Percentiles rank a stretch among this genome's conserved stretches.
Conservation (phyloP, 2,329 filamentous ascomycete genomes). For the Fusarium nematophilum region DNA sequence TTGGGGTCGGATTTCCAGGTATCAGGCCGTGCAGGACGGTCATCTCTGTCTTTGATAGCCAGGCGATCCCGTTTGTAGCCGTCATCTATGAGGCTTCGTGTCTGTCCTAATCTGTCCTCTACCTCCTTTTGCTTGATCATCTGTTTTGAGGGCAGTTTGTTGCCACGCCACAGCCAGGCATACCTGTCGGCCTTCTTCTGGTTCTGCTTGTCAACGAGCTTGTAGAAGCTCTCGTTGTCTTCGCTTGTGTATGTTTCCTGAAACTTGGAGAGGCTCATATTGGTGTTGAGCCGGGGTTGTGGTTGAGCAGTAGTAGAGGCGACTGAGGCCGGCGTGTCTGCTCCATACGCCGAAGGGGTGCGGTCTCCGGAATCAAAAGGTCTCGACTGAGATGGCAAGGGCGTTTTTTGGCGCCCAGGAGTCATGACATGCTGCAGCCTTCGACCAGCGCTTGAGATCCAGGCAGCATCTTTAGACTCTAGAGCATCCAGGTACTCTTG, state of each 20-base stretch:
- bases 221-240: constrained; percentile 97
- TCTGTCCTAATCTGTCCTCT: constrained; percentile 62
- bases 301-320: constrained; percentile 52
- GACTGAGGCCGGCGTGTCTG: constrained; percentile 78
- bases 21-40: constrained; percentile 81
- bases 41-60: constrained; percentile 73
- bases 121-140: constrained; percentile 76
- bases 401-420: constrained; percentile 65
- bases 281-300: constrained; percentile 71
- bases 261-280: constrained; percentile 85
- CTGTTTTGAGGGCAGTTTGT: constrained; percentile 86
- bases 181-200: constrained; percentile 85
- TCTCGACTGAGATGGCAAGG: constrained; percentile 32
- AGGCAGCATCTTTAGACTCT: constrained; percentile 83
- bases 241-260: constrained; percentile 96
- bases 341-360: constrained; percentile 75
- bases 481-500: constrained; percentile 93
- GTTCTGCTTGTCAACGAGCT: constrained; percentile 90
- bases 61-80: constrained; percentile 68
- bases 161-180: constrained; percentile 87
- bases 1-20: constrained; percentile 79
- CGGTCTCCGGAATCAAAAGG: constrained; percentile 50
- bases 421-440: constrained; percentile 84
- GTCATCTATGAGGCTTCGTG: constrained; percentile 63
- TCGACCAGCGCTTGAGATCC: constrained; percentile 85